These are phyloP conservation scores for Candida sithepensis DNA, from an alignment of 805 yeast species.

Conservation along the genomic window DNA sequence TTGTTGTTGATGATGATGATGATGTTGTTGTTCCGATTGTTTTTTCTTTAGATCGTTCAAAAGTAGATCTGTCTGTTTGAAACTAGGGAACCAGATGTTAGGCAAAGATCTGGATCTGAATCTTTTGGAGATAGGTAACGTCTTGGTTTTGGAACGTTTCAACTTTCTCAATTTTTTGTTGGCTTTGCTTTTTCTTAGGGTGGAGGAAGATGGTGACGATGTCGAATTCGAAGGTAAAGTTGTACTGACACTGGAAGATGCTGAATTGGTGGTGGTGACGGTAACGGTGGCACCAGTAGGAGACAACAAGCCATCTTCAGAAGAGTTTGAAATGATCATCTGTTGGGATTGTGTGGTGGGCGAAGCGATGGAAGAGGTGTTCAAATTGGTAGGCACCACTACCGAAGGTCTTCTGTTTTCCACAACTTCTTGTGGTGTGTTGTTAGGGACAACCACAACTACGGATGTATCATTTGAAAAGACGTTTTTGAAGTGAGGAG, in stretches of 20 bases:
- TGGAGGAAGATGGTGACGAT: too few species aligned
- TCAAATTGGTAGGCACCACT: constrained; percentile 21
- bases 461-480: constrained; percentile 21
- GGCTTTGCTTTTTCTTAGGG: background rate
- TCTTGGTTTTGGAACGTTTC: constrained; percentile 11
- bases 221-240: too few species aligned
- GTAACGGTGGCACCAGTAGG: background rate
- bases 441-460: constrained; percentile 6
- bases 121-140: constrained; percentile 22
- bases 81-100: constrained; percentile 29
- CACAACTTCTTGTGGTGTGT: constrained; percentile 14
- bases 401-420: constrained; percentile 29
- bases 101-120: constrained; percentile 35
- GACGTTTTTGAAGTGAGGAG: constrained; percentile 33
- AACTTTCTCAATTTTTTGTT: background rate
- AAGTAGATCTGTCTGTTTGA: constrained; percentile 16
- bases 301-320: background rate
- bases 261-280: too few species aligned
- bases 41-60: constrained; percentile 17
- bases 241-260: too few species aligned
- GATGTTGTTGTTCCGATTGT: background rate
- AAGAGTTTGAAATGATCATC: background rate
- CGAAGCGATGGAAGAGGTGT: constrained; percentile 15
- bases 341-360: constrained; percentile 4
- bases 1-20: background rate